phyloP scores from a whole-genome alignment of 1,284 basidiomycete species.

The Pterula multifida region DNA sequence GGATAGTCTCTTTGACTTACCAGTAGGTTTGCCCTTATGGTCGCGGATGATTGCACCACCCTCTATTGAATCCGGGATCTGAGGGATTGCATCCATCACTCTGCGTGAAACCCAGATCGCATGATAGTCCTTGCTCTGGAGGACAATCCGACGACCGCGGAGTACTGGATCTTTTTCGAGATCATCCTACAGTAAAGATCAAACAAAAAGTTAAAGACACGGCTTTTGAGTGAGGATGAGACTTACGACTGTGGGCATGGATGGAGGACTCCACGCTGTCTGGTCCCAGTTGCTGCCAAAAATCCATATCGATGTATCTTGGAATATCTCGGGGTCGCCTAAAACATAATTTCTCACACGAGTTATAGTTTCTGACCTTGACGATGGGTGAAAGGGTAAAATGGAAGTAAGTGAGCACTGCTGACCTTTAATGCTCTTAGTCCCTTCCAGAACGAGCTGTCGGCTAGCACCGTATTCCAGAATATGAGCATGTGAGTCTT shows the following conservation, averaged over 20 bases:
- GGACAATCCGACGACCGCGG: conserved; percentile 53
- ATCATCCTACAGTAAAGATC: conserved; percentile 40
- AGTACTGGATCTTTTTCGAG: conserved; percentile 62
- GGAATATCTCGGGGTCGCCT: conserved; percentile 37
- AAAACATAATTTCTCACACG: conserved; percentile 58
- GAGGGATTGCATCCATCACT: conserved; percentile 46
- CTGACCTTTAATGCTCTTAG: conserved; percentile 43
- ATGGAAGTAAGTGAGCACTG: conserved; percentile 3
- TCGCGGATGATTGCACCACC: conserved; percentile 78
- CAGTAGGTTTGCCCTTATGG: conserved; percentile 58
- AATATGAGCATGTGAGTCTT: conserved; percentile 77
- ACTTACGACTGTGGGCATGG: not conserved
- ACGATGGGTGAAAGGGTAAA: conserved; percentile 3
- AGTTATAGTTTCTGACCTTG: conserved; percentile 42
- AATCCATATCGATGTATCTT: conserved; percentile 51
- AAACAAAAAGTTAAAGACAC: conserved; percentile 51
- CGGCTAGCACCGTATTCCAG: conserved; percentile 63
- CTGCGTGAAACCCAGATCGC: conserved; percentile 74
- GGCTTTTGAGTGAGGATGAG: conserved; percentile 46
- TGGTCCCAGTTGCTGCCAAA: conserved; percentile 91
- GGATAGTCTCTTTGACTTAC: conserved; percentile 24
- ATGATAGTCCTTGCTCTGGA: conserved; percentile 83
- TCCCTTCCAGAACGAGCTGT: conserved; percentile 55
- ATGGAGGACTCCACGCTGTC: conserved; percentile 48
- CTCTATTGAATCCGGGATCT: conserved; percentile 54